Conservation (phyloP, 495 filamentous ascomycete genomes). For the Tuber brumale region DNA sequence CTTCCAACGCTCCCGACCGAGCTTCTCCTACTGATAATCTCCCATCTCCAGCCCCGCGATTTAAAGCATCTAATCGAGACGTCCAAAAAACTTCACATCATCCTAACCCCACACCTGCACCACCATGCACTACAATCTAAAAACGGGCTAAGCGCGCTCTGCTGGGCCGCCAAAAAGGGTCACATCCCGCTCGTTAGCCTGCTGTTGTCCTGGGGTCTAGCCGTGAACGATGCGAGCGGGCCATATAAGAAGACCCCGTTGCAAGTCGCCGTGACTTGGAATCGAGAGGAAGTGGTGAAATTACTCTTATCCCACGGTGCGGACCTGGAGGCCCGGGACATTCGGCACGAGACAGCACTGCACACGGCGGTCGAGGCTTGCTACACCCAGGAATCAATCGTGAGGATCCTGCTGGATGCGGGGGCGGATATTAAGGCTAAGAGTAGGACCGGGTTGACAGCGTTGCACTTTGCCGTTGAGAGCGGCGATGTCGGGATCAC, state of each 20-base stretch:
- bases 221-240: not conserved
- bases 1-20: not conserved
- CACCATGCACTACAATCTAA: not conserved
- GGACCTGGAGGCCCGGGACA: conserved; percentile 7
- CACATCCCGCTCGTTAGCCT: not conserved
- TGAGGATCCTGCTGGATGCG: not conserved
- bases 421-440: conserved; percentile 1
- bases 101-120: not conserved
- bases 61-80: conserved; percentile 1
- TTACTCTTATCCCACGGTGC: conserved; percentile 18
- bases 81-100: not conserved
- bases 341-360: conserved; percentile 36
- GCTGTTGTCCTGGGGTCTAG: not conserved
- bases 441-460: not conserved
- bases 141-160: not conserved
- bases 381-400: not conserved
- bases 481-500: not conserved
- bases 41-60: conserved; percentile 1
- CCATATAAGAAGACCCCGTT: not conserved
- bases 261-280: conserved; percentile 2
- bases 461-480: conserved; percentile 1
- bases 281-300: not conserved
- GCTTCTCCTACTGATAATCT: not conserved
- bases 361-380: conserved; percentile 26
- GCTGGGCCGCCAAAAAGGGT: conserved; percentile 1